phyloP scores from a whole-genome alignment of 139 green algal species.

The Helicosporidium sp. region DNA sequence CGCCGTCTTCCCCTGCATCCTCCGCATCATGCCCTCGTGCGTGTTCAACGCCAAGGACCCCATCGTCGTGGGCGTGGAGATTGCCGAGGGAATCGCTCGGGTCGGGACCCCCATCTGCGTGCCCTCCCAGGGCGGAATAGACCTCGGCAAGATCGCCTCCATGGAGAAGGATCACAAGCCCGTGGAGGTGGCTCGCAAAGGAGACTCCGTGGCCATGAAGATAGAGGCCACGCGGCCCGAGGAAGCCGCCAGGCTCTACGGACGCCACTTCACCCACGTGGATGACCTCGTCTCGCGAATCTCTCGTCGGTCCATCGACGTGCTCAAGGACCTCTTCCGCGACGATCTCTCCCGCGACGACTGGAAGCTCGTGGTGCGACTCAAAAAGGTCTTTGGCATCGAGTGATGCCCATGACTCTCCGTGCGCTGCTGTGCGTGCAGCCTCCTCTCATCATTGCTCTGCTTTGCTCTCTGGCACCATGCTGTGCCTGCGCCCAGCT shows the following conservation, averaged over 20 bases:
- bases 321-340: slow-evolving; percentile 64
- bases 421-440: too few species aligned
- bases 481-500: too few species aligned
- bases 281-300: slow-evolving; percentile 58
- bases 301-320: slow-evolving; percentile 54
- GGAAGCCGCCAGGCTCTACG: slow-evolving; percentile 62
- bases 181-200: slow-evolving; percentile 52
- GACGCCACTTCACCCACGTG: slow-evolving; percentile 81
- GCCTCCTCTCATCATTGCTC: too few species aligned
- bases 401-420: too few species aligned
- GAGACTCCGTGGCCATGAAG: slow-evolving; percentile 88
- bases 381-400: slow-evolving; percentile 69
- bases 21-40: slow-evolving; percentile 75
- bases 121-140: slow-evolving; percentile 37
- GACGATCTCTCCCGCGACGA: slow-evolving; percentile 85
- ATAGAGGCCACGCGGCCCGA: slow-evolving; percentile 60
- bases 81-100: slow-evolving; percentile 52
- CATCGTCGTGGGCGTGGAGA: slow-evolving; percentile 86
- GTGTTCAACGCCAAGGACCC: slow-evolving; percentile 97
- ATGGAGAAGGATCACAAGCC: slow-evolving; percentile 92
- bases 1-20: slow-evolving; percentile 79
- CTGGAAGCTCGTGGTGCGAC: slow-evolving; percentile 75
- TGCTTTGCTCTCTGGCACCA: too few species aligned
- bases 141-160: slow-evolving; percentile 73
- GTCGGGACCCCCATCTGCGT: slow-evolving; percentile 59